Evolutionary conservation across 139 green algal genomes (phyloP).

Genomic region (Mesotaenium endlicherianum): DNA sequence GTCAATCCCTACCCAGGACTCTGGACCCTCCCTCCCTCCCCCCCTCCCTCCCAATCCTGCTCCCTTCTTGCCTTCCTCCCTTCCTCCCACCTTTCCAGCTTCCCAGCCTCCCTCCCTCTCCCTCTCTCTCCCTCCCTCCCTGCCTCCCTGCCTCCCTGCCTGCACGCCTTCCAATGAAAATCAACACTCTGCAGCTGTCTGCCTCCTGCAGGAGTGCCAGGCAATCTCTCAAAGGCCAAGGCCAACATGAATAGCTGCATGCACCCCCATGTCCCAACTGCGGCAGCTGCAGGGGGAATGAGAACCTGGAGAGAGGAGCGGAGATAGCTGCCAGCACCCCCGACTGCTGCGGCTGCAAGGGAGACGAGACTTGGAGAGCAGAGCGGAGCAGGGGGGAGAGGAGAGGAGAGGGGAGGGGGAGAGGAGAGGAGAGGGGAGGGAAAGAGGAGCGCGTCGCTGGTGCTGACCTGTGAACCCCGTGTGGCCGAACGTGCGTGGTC

Average conservation of each 20-base stretch:
- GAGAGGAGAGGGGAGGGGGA: neutral
- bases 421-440: neutral
- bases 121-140: too few species aligned
- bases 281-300: too few species aligned
- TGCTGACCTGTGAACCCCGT: conserved; percentile 53
- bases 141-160: too few species aligned
- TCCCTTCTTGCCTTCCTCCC: neutral
- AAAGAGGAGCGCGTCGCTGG: neutral
- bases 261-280: too few species aligned
- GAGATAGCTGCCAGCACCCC: neutral
- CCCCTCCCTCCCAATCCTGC: neutral
- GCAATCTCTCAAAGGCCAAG: too few species aligned
- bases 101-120: neutral
- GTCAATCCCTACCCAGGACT: too few species aligned
- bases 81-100: neutral
- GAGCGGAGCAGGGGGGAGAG: neutral
- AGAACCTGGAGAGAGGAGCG: neutral
- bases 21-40: neutral
- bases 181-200: too few species aligned
- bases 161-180: too few species aligned
- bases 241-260: too few species aligned
- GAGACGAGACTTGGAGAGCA: neutral
- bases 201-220: too few species aligned
- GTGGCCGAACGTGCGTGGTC: conserved; percentile 48
- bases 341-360: neutral